A percentile compares a stretch with the other conserved stretches of the same genome.
Evolutionary conservation across 805 yeast species (phyloP).

Genomic region (Jamesozyma lodderae): DNA sequence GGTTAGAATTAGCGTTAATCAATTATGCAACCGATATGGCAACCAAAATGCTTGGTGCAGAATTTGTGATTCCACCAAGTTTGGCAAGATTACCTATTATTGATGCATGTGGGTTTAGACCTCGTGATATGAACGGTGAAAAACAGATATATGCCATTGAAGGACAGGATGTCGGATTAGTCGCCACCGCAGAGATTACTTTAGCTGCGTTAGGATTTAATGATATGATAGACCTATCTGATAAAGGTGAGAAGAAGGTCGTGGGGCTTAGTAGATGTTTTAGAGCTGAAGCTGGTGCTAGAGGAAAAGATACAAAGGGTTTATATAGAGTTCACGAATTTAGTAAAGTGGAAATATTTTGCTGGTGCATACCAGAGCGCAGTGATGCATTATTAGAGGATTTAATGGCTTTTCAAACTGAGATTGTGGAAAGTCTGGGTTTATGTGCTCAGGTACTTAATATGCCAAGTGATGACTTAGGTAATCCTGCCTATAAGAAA

Average conservation of each 20-base stretch:
- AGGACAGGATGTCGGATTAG: slow-evolving; percentile 49
- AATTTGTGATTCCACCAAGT: slow-evolving; percentile 72
- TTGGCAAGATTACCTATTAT: slow-evolving; percentile 71
- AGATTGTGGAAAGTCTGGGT: slow-evolving; percentile 58
- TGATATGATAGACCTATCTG: slow-evolving; percentile 32
- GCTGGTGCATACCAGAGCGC: slow-evolving; percentile 46
- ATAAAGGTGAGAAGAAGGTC: slow-evolving; percentile 44
- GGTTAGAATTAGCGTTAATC: slow-evolving; percentile 80
- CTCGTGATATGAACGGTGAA: slow-evolving; percentile 80
- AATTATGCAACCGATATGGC: slow-evolving; percentile 70
- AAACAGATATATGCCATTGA: slow-evolving; percentile 69
- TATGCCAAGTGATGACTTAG: slow-evolving; percentile 87
- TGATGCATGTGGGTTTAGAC: slow-evolving; percentile 88
- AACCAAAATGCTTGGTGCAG: slow-evolving; percentile 57
- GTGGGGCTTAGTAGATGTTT: slow-evolving; percentile 83
- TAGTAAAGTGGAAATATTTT: slow-evolving; percentile 86
- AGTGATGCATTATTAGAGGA: slow-evolving; percentile 48
- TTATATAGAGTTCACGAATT: slow-evolving; percentile 93
- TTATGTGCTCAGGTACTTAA: slow-evolving; percentile 71
- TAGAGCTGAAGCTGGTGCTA: slow-evolving; percentile 95
- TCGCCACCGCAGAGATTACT: slow-evolving; percentile 95
- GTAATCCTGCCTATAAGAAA: slow-evolving; percentile 87
- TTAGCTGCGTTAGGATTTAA: slow-evolving; percentile 71
- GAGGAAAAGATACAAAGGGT: slow-evolving; percentile 89
- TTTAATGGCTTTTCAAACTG: slow-evolving; percentile 55